phyloP scores from a whole-genome alignment of 306 rosid species.

The Delonix regia region DNA sequence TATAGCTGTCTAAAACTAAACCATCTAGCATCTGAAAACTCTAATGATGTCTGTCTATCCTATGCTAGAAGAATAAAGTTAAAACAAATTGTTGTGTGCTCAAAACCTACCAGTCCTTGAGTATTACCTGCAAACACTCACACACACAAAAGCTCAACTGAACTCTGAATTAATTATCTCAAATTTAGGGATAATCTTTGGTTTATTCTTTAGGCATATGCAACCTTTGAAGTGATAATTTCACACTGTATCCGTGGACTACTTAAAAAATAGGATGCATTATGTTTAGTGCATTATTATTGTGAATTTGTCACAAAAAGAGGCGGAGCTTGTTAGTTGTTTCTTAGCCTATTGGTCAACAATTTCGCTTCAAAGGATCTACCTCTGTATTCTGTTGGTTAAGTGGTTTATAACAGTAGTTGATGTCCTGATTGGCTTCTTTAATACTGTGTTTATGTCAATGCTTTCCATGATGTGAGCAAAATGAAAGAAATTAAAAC shows the following conservation, averaged over 20 bases:
- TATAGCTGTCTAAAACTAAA: conserved; percentile 5
- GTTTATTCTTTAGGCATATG: neutral
- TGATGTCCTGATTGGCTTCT: conserved; percentile 8
- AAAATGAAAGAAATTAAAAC: conserved; percentile 18
- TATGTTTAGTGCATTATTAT: neutral
- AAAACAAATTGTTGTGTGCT: neutral
- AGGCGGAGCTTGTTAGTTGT: neutral
- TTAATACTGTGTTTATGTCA: conserved; percentile 12
- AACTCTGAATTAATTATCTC: neutral
- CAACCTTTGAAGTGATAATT: neutral
- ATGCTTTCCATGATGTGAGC: conserved; percentile 28
- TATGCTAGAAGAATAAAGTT: neutral
- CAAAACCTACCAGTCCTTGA: neutral
- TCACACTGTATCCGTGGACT: neutral
- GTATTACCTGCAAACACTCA: neutral
- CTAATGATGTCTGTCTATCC: neutral
- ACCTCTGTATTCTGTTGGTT: neutral
- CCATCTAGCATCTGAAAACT: conserved; percentile 22
- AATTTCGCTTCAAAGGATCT: neutral
- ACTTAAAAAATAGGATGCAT: neutral
- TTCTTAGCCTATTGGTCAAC: neutral
- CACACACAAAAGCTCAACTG: neutral
- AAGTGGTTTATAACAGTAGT: neutral
- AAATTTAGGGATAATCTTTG: neutral
- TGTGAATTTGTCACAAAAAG: neutral